Conservation (phyloP, 1,284 basidiomycete species). For the Cystobasidium sp. region DNA sequence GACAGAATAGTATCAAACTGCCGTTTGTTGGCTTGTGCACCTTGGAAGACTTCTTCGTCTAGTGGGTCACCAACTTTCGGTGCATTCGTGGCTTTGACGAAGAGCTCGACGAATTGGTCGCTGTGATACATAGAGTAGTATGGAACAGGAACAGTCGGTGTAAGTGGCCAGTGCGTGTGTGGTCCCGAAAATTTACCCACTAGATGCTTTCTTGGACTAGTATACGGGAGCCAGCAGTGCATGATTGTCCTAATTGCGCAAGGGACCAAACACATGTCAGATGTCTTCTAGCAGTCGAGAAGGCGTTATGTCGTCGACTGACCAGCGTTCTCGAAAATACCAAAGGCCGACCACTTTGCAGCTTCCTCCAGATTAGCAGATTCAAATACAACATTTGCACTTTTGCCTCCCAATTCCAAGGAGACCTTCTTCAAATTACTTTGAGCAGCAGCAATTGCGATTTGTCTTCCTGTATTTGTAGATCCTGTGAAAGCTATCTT, state of each 20-base stretch:
- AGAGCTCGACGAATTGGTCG: conserved; percentile 74
- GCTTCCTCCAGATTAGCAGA: conserved; percentile 52
- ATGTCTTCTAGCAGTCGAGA: not conserved
- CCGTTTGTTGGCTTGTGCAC: conserved; percentile 69
- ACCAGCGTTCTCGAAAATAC: conserved; percentile 47
- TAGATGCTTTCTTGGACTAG: conserved; percentile 49
- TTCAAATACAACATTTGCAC: conserved; percentile 53
- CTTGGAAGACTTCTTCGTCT: conserved; percentile 72
- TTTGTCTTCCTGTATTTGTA: conserved; percentile 56
- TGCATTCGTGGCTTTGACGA: conserved; percentile 71
- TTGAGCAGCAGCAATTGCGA: conserved; percentile 56
- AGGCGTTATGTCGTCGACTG: not conserved
- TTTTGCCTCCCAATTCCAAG: conserved; percentile 58
- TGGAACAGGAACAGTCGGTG: conserved; percentile 65
- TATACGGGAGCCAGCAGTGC: conserved; percentile 52
- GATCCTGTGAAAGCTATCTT: conserved; percentile 55
- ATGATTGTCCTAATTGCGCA: conserved; percentile 28
- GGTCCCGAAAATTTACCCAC: not conserved
- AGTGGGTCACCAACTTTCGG: conserved; percentile 79
- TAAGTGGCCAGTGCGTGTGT: not conserved
- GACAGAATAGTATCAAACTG: conserved; percentile 84
- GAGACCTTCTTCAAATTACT: conserved; percentile 57
- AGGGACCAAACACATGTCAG: not conserved
- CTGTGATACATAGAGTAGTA: not conserved
- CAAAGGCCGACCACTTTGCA: conserved; percentile 50